These are phyloP conservation scores for Paxillus ammoniavirescens DNA, from an alignment of 768 basidiomycete genomes.

Conservation along the genomic window DNA sequence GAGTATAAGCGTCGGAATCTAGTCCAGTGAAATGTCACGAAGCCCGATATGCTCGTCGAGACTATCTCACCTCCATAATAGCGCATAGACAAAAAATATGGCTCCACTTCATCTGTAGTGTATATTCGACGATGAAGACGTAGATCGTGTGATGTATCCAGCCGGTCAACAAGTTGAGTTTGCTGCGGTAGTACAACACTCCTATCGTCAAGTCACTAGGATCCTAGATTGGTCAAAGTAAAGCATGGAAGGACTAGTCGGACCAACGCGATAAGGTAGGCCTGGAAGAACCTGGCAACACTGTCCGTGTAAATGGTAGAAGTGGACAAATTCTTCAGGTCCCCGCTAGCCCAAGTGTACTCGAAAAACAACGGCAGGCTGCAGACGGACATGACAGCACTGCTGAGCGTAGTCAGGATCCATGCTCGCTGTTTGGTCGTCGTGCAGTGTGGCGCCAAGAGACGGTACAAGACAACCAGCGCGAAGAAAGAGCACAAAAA, in stretches of 20 bases:
- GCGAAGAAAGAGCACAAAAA: slow-evolving; percentile 20
- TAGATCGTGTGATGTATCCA: slow-evolving; percentile 53
- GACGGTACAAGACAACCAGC: slow-evolving; percentile 27
- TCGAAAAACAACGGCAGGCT: slow-evolving; percentile 41
- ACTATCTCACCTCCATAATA: slow-evolving; percentile 44
- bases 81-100: slow-evolving; percentile 45
- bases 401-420: slow-evolving; percentile 43
- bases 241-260: slow-evolving; percentile 12
- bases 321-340: slow-evolving; percentile 23
- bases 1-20: slow-evolving; percentile 56
- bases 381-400: slow-evolving; percentile 38
- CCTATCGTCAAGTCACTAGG: slow-evolving; percentile 47
- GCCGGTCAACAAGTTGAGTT: slow-evolving; percentile 49
- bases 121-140: slow-evolving; percentile 39
- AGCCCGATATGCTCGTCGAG: slow-evolving; percentile 1
- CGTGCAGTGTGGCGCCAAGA: slow-evolving; percentile 29
- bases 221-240: slow-evolving; percentile 6
- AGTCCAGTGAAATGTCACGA: not conserved
- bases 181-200: slow-evolving; percentile 42
- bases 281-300: slow-evolving; percentile 43
- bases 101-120: slow-evolving; percentile 34
- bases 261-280: slow-evolving; percentile 39
- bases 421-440: slow-evolving; percentile 45
- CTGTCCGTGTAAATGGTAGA: slow-evolving; percentile 21
- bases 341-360: slow-evolving; percentile 24